phyloP scores from a whole-genome alignment of 306 rosid genomes.

The Ormosia semicastrata region DNA sequence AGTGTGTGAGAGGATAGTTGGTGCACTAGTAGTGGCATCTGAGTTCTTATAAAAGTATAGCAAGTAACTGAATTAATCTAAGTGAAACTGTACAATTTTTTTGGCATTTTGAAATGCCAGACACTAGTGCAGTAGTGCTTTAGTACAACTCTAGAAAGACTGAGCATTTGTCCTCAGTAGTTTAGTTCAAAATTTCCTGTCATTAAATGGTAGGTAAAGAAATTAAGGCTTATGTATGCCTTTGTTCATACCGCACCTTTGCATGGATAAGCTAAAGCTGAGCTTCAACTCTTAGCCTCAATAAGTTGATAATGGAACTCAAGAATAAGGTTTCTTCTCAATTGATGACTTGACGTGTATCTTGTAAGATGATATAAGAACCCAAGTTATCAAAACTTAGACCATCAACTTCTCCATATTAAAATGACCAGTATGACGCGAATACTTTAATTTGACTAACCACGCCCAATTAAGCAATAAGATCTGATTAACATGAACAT shows the following conservation, averaged over 20 bases:
- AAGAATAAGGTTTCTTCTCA: neutral
- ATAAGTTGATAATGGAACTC: neutral
- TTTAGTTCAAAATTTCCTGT: neutral
- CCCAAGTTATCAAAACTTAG: neutral
- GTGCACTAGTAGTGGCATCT: neutral
- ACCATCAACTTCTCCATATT: neutral
- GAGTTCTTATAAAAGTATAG: slow-evolving; percentile 1
- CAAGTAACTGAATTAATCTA: slow-evolving; percentile 1
- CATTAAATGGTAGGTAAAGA: neutral
- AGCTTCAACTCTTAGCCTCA: neutral
- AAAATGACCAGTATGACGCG: neutral
- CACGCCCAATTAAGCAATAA: slow-evolving; percentile 1
- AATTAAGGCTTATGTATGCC: neutral
- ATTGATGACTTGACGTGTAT: neutral
- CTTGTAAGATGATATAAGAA: neutral
- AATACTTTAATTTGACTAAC: neutral
- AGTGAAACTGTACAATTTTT: neutral
- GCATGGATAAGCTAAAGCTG: neutral
- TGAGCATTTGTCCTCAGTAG: neutral
- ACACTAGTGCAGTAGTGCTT: neutral
- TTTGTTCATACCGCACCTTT: neutral
- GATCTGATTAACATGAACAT: neutral
- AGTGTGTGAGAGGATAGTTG: neutral
- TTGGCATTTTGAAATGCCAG: neutral
- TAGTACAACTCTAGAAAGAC: neutral